Base-by-base conservation (phyloP, 345 rosid species). In the Mallotus nudiflorus region DNA sequence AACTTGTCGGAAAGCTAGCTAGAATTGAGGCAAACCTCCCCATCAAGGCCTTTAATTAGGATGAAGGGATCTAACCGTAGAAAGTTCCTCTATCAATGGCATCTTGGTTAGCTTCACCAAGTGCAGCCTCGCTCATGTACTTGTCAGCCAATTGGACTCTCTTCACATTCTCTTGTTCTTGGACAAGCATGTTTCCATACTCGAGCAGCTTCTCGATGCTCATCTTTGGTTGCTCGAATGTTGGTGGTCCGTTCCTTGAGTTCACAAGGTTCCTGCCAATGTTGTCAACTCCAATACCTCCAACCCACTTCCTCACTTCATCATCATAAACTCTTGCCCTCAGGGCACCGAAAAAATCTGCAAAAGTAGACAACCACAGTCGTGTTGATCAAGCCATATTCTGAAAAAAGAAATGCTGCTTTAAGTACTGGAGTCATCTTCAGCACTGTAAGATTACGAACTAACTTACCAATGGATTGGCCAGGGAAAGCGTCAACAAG, bases 251-350 rank as follows among this genome's bases (percentile, higher is more conserved):
- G 29, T 94, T 97, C 84, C 51, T 87, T 0, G 98, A 94, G 89
- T 94, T 94, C 84, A 94, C 98, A 3, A 94, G 87, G 76, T 71
- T 88, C 89, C 87, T 94, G 27, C 98, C 97, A 11, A 94, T 33
- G 54, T 45, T 9, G 0, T 80, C 80, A 1, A 94, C 91, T 49
- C 98, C 97, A 4, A 92, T 68, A 0, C 78, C 88, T 0, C 82
- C 57, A 3, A 94, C 65, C 85, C 95, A 90, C 81, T 94, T 94
- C 83, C 97, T 91, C 83, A 94, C 97, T 84, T 90, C 98, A 50
- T 94, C 97, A 13, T 94, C 98, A 68, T 91, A 94, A 28, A 94
- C 98, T 82, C 97, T 83, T 9, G 98, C 96, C 89, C 97, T 87
- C 69, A 94, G 70, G 0, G 98, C 98, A 37, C 98, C 97, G 5